A percentile compares a stretch with the other conserved stretches of the same genome.
These are phyloP conservation scores for Hortaea sp. DNA, from an alignment of 2,329 filamentous ascomycete species.

Conservation along the genomic window DNA sequence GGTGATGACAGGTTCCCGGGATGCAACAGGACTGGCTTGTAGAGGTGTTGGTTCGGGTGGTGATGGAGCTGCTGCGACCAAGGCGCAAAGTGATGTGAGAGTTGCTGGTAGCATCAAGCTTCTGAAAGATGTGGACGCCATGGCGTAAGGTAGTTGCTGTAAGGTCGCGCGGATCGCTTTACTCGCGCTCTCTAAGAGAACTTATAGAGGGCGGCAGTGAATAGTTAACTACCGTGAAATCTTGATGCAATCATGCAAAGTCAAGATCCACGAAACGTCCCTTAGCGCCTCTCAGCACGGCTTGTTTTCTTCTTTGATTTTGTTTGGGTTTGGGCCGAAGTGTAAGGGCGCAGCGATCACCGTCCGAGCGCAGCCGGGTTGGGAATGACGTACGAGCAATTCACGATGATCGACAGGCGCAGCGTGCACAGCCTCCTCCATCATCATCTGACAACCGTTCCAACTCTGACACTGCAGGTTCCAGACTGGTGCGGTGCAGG, in stretches of 20 bases:
- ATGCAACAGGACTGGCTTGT: conserved; percentile 7
- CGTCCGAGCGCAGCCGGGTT: background rate
- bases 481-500: too few relatives aligned
- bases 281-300: background rate
- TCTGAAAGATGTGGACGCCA: conserved; percentile 4
- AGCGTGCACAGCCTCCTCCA: background rate
- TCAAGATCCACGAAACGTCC: too few relatives aligned
- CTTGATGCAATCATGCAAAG: too few relatives aligned
- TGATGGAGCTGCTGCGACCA: conserved; percentile 16
- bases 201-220: background rate
- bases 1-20: conserved; percentile 38
- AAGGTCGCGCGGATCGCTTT: background rate
- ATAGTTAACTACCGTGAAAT: background rate
- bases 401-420: background rate
- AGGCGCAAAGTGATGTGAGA: conserved; percentile 8
- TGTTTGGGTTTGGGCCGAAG: background rate
- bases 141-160: background rate
- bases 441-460: background rate
- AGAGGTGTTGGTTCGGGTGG: conserved; percentile 6
- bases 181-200: background rate
- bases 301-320: background rate
- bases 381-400: background rate
- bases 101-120: conserved; percentile 16
- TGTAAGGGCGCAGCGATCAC: background rate
- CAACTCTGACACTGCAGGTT: too few relatives aligned